phyloP scores from a whole-genome alignment of 2,329 filamentous ascomycete genomes.

The Graphilbum sp. region DNA sequence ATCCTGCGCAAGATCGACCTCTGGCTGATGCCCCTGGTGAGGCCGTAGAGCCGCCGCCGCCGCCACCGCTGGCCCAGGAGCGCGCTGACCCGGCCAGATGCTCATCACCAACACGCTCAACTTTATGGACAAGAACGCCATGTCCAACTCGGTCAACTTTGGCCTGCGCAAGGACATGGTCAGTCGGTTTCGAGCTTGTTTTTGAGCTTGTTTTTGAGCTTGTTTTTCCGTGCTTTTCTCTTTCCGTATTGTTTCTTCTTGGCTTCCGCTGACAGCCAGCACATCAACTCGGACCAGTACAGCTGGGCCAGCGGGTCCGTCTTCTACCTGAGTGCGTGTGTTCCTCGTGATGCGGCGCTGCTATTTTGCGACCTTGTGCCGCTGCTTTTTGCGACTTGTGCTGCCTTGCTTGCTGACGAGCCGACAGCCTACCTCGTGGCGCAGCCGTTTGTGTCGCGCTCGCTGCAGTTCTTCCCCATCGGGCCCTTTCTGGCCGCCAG shows the following conservation, averaged over 20 bases:
- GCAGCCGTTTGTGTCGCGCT: conserved; percentile 25
- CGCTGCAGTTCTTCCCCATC: conserved; percentile 30
- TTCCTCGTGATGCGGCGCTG: no score
- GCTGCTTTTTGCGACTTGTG: no score
- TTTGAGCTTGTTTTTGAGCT: no score
- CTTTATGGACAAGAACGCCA: conserved; percentile 46
- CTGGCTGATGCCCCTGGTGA: background rate
- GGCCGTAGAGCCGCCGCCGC: no score
- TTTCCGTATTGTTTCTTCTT: no score
- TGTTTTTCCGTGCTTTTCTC: no score
- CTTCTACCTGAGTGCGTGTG: conserved; percentile 38
- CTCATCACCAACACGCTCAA: conserved; percentile 1
- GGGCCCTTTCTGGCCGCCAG: conserved; percentile 28
- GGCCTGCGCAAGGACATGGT: conserved; percentile 46
- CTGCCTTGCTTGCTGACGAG: no score
- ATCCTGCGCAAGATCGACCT: background rate
- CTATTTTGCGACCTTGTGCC: no score
- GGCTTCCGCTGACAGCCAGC: no score
- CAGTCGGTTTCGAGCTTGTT: no score
- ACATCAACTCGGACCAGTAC: conserved; percentile 47
- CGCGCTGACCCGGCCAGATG: background rate
- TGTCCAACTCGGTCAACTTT: conserved; percentile 55
- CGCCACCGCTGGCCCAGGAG: background rate
- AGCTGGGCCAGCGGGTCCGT: conserved; percentile 15
- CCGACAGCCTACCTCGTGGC: conserved; percentile 27